Percentiles rank a stretch among this genome's conserved stretches.
phyloP scores from a whole-genome alignment of 306 rosid genomes.

The Cyclanthera cordifolia region DNA sequence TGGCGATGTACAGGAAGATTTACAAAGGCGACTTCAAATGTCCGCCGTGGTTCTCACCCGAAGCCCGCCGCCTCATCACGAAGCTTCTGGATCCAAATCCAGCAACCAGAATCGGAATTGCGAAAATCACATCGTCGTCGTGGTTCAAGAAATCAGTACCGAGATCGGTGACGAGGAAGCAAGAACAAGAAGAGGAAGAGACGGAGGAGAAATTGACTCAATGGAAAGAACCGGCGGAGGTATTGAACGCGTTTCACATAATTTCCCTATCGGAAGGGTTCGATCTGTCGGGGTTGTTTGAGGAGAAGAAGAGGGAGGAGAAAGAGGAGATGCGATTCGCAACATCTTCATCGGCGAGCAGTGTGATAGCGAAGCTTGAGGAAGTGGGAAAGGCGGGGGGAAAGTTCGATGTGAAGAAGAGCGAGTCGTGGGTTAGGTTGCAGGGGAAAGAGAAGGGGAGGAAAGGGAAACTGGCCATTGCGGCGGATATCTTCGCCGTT shows the following conservation, averaged over 20 bases:
- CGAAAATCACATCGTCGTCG: slow-evolving; percentile 46
- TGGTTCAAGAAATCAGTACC: slow-evolving; percentile 72
- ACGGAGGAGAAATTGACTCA: slow-evolving; percentile 24
- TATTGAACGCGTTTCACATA: slow-evolving; percentile 75
- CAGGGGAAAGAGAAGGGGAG: slow-evolving; percentile 46
- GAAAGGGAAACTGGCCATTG: slow-evolving; percentile 45
- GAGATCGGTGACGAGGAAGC: slow-evolving; percentile 17
- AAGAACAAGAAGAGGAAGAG: slow-evolving; percentile 23
- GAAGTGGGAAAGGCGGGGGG: slow-evolving; percentile 46
- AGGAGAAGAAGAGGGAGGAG: slow-evolving; percentile 52
- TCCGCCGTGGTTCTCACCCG: slow-evolving; percentile 78
- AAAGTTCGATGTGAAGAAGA: slow-evolving; percentile 47
- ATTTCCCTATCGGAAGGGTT: slow-evolving; percentile 53
- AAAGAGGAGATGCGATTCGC: slow-evolving; percentile 59
- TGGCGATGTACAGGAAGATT: slow-evolving; percentile 67
- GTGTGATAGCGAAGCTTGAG: slow-evolving; percentile 56
- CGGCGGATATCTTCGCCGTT: slow-evolving; percentile 45
- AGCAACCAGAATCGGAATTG: slow-evolving; percentile 31
- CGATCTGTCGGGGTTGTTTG: slow-evolving; percentile 50
- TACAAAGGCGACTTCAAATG: slow-evolving; percentile 83
- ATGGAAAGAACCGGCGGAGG: slow-evolving; percentile 22
- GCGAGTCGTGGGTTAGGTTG: slow-evolving; percentile 38
- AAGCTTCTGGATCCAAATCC: slow-evolving; percentile 83
- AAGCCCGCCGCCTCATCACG: slow-evolving; percentile 51
- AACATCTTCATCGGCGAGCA: slow-evolving; percentile 47